Evolutionary conservation across 306 rosid genomes (phyloP), one percentile per base, ranked within the genome.

Genomic region (Trichosanthes truncata): DNA sequence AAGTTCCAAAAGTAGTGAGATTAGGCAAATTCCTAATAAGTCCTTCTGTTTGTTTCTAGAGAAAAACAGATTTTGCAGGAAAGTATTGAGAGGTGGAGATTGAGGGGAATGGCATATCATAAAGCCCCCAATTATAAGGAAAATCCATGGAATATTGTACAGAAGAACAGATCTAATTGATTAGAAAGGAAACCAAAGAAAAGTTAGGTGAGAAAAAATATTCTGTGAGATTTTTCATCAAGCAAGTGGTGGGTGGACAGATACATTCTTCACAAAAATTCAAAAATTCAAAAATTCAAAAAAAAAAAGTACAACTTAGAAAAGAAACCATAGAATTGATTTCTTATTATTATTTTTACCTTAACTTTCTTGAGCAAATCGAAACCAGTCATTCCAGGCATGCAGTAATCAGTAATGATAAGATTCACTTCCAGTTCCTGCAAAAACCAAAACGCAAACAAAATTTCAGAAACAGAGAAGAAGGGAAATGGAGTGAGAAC

Each of bases 361-460:
- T 94, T 94, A 83, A 94, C 88, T 86, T 90, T 94, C 87, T 86
- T 94, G 67, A 94, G 96, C 85, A 94, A 86, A 87, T 94, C 98
- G 87, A 89, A 94, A 86, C 98, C 96, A 79, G 97, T 92, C 98
- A 94, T 94, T 60, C 97, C 98, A 56, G 98, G 98, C 98, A 94
- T 94, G 78, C 98, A 92, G 86, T 94, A 94, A 66, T 94, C 96
- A 45, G 97, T 94, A 46, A 94, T 94, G 45, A 94, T 86, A 82
- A 94, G 96, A 85, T 94, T 94, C 86, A 91, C 98, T 74, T 87
- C 93, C 86, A 86, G 89, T 79, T 85, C 96, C 98, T 94, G 73
- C 7, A 81, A 65, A 79, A 79, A 20, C 9, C 9, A 72, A 49
- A 80, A 15, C 33, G 3, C 35, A 43, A 43, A 33, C 12, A 57